Evolutionary conservation across 371 early-diverging fungal genomes (phyloP).

Genomic region (Mortierella polycephala): DNA sequence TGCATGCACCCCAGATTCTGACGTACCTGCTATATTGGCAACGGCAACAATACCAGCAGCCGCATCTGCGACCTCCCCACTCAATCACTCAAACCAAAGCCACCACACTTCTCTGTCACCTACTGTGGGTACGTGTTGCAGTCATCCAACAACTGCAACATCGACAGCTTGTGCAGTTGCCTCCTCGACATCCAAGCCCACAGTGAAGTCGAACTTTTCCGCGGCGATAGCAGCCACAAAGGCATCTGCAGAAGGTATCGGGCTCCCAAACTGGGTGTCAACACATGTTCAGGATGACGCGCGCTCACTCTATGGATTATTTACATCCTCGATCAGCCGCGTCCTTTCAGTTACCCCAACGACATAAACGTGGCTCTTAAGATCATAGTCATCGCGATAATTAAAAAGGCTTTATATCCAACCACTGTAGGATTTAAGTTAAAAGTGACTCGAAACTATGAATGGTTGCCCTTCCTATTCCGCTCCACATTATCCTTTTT

Average conservation of each 20-base stretch:
- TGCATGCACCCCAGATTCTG: background rate
- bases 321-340: background rate
- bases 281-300: background rate
- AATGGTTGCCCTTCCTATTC: background rate
- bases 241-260: background rate
- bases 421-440: too few relatives aligned
- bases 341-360: background rate
- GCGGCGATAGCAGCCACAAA: background rate
- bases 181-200: conserved; percentile 11
- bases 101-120: conserved; percentile 7
- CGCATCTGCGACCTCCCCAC: background rate
- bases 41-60: conserved; percentile 7
- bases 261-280: background rate
- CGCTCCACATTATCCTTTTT: background rate
- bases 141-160: conserved; percentile 14
- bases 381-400: too few relatives aligned
- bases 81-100: background rate
- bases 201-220: background rate
- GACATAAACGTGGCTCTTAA: too few relatives aligned
- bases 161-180: conserved; percentile 18
- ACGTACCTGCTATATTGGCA: conserved; percentile 1
- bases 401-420: too few relatives aligned
- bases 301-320: background rate
- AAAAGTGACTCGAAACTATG: too few relatives aligned
- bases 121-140: conserved; percentile 7